Percentiles rank a stretch among this genome's conserved stretches.
These are phyloP conservation scores for Triticum timopheevii DNA, from an alignment of 176 grass and related monocot genomes.

Conservation along the genomic window DNA sequence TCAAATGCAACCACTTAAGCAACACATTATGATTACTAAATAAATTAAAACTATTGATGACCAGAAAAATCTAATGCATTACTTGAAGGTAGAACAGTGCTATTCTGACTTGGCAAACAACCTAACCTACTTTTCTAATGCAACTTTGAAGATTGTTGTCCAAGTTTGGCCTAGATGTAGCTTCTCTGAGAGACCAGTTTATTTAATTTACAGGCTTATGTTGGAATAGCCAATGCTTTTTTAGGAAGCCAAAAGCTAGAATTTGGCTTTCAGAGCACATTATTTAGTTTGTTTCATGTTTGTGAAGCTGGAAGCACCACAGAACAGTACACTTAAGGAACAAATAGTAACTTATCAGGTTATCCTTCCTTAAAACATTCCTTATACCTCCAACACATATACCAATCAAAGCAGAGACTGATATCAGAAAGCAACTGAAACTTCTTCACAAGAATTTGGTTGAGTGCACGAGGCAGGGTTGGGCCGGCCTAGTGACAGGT, in stretches of 20 bases:
- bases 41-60: background rate
- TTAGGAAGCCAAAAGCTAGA: background rate
- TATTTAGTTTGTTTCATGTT: conserved; percentile 20
- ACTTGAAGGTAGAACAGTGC: background rate
- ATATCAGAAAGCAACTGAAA: background rate
- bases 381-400: background rate
- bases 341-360: background rate
- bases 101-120: background rate
- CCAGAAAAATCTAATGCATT: background rate
- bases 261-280: background rate
- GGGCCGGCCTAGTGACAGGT: background rate
- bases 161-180: background rate
- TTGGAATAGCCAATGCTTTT: background rate
- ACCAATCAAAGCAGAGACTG: conserved; percentile 10
- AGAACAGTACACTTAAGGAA: background rate
- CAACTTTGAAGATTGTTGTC: background rate
- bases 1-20: background rate
- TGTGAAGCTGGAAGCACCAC: background rate
- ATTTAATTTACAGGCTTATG: background rate
- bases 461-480: background rate
- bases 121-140: background rate
- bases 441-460: background rate
- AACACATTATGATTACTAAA: background rate
- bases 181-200: background rate
- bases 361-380: conserved; percentile 3